These are phyloP conservation scores for Coffea eugenioides DNA, from an alignment of 257 asterid species.

Conservation along the genomic window DNA sequence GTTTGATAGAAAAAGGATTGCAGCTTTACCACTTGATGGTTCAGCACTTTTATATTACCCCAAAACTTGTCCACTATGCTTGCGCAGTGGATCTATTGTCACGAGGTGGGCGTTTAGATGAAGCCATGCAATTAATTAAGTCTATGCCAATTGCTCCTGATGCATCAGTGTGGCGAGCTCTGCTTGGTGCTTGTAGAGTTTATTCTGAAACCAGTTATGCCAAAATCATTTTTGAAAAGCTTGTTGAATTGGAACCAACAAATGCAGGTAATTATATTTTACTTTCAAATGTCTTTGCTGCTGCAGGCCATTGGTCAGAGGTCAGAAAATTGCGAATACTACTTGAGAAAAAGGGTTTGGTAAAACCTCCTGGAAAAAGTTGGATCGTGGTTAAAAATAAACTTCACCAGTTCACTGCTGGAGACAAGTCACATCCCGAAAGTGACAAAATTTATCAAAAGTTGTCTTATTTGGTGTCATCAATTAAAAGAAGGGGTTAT, in stretches of 20 bases:
- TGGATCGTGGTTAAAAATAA: conserved; percentile 27
- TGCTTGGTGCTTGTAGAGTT: conserved; percentile 29
- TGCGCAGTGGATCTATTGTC: conserved; percentile 36
- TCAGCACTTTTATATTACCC: conserved; percentile 19
- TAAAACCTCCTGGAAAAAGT: conserved; percentile 34
- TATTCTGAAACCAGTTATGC: conserved; percentile 18
- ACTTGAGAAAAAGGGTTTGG: conserved; percentile 22
- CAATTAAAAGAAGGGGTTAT: conserved; percentile 20
- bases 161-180: conserved; percentile 31
- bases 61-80: conserved; percentile 32
- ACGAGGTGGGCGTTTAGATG: conserved; percentile 31
- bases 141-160: conserved; percentile 29
- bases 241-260: conserved; percentile 24
- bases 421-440: conserved; percentile 31
- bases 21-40: conserved; percentile 27
- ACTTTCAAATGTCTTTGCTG: conserved; percentile 29
- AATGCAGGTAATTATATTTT: conserved; percentile 34
- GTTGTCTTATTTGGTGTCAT: conserved; percentile 19
- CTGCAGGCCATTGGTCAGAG: conserved; percentile 29
- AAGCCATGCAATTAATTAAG: conserved; percentile 24
- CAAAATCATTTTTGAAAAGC: conserved; percentile 18
- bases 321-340: conserved; percentile 25
- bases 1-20: conserved; percentile 29
- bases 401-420: conserved; percentile 28
- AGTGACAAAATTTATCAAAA: conserved; percentile 13